These are phyloP conservation scores for Chenopodium quinoa DNA, from an alignment of 148 eudicot genomes.

Conservation along the genomic window DNA sequence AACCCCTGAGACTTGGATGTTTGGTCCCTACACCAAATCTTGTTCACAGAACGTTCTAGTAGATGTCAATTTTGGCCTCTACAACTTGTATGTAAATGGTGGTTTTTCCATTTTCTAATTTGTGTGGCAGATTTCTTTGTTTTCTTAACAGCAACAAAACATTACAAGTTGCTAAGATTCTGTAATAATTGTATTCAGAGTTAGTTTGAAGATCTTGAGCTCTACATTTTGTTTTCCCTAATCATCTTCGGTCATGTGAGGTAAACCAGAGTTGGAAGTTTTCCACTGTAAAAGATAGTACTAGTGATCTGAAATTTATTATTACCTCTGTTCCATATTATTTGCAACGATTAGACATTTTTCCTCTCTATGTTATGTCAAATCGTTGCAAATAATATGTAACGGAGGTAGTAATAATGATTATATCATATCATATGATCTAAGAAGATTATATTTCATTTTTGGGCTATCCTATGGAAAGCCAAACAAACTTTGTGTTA, in stretches of 20 bases:
- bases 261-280: neutral
- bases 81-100: neutral
- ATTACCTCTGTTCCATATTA: no score
- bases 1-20: constrained; percentile 1
- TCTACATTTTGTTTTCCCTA: neutral
- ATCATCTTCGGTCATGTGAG: neutral
- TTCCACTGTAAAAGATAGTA: neutral
- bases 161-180: neutral
- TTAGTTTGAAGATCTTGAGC: neutral
- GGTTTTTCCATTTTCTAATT: neutral
- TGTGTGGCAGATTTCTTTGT: neutral
- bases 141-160: neutral
- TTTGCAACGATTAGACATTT: no score
- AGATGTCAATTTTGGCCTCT: constrained; percentile 5
- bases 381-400: no score
- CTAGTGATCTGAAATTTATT: no score
- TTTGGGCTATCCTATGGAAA: no score
- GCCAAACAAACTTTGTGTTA: no score
- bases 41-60: neutral
- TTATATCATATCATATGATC: no score
- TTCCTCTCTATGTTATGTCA: no score
- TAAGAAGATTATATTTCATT: no score
- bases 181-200: neutral
- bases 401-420: no score
- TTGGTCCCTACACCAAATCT: neutral